A percentile compares a stretch with the other conserved stretches of the same genome.
These are phyloP conservation scores for Earliella scabrosa DNA, from an alignment of 1,284 basidiomycete genomes.

Conservation along the genomic window DNA sequence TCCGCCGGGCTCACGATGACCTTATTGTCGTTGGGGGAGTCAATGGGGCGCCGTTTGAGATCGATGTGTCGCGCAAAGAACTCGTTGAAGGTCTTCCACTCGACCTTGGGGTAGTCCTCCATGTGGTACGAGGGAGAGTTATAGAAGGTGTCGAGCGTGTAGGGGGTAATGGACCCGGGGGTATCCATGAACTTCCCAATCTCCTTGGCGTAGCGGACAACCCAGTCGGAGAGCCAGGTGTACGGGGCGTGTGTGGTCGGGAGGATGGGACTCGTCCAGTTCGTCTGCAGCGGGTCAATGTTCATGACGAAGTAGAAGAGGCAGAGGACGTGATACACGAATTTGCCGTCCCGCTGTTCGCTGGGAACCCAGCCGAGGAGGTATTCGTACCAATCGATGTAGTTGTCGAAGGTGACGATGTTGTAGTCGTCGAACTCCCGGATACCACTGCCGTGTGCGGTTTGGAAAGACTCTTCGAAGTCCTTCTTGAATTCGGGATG, in stretches of 20 bases:
- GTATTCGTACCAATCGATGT: slow-evolving; percentile 17
- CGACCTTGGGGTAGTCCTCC: slow-evolving; percentile 21
- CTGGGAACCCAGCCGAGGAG: slow-evolving; percentile 20
- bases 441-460: slow-evolving; percentile 1
- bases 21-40: slow-evolving; percentile 1
- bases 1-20: slow-evolving; percentile 27
- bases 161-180: slow-evolving; percentile 17
- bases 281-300: slow-evolving; percentile 9
- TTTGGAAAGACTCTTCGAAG: slow-evolving; percentile 16
- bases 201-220: slow-evolving; percentile 23
- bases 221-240: slow-evolving; percentile 23
- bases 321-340: slow-evolving; percentile 22
- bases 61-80: slow-evolving; percentile 25
- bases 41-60: slow-evolving; percentile 19
- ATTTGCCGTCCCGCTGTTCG: slow-evolving; percentile 17
- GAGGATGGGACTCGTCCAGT: slow-evolving; percentile 17
- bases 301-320: slow-evolving; percentile 26
- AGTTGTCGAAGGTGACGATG: slow-evolving; percentile 21
- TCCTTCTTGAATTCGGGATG: slow-evolving; percentile 19
- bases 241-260: slow-evolving; percentile 13
- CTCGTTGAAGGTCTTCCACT: slow-evolving; percentile 28
- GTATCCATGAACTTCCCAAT: slow-evolving; percentile 24
- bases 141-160: slow-evolving; percentile 18
- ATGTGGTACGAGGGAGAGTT: slow-evolving; percentile 18
- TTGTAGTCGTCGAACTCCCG: slow-evolving; percentile 16